These are phyloP conservation scores for Castanopsis chinensis DNA, from an alignment of 306 rosid species.

Conservation along the genomic window DNA sequence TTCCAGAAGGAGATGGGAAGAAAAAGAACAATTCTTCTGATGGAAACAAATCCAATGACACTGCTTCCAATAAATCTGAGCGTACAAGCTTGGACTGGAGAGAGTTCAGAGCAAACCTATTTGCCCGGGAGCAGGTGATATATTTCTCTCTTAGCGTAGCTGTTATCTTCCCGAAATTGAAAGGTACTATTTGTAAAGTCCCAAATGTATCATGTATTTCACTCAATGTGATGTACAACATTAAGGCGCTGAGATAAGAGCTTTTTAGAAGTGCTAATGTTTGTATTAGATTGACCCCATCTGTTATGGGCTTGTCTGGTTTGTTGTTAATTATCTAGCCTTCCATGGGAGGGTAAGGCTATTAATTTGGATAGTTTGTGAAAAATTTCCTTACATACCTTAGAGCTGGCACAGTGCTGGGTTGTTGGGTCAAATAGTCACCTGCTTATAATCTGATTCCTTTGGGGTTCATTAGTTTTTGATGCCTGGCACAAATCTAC, in stretches of 20 bases:
- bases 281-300: background rate
- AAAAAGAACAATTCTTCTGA: conserved; percentile 56
- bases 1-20: conserved; percentile 74
- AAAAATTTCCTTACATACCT: background rate
- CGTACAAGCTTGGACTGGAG: conserved; percentile 73
- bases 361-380: background rate
- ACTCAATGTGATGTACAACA: background rate
- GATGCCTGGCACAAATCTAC: background rate
- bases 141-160: conserved; percentile 18
- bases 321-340: background rate
- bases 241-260: background rate
- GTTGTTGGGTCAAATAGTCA: background rate
- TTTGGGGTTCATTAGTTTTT: background rate
- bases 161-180: background rate
- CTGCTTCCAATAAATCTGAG: conserved; percentile 48
- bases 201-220: background rate
- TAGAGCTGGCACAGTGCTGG: background rate
- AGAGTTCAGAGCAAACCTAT: conserved; percentile 89
- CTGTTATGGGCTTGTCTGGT: background rate
- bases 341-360: background rate
- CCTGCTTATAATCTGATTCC: background rate
- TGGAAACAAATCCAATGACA: conserved; percentile 39
- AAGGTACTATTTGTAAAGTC: background rate
- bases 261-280: background rate
- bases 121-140: conserved; percentile 74